These are phyloP conservation scores for Tetrahymena borealis DNA, from an alignment of 73 alveolate genomes.

Conservation along the genomic window DNA sequence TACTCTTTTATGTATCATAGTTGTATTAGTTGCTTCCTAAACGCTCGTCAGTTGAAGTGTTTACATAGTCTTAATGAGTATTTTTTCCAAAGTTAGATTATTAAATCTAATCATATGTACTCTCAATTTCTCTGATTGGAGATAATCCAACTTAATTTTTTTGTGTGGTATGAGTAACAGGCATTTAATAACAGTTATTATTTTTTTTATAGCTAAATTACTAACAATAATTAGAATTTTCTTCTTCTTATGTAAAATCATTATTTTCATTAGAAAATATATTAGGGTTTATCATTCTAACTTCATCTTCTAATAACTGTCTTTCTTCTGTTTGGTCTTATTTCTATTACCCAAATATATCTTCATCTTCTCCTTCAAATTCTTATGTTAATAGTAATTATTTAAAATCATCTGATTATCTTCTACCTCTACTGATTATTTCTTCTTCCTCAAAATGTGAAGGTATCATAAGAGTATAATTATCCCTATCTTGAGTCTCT, in stretches of 20 bases:
- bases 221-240: background rate
- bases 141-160: background rate
- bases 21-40: background rate
- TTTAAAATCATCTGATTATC: background rate
- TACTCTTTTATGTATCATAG: background rate
- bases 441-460: background rate
- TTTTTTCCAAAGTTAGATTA: background rate
- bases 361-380: background rate
- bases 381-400: background rate
- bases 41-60: background rate
- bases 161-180: background rate
- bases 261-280: background rate
- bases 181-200: background rate
- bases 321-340: background rate
- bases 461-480: background rate
- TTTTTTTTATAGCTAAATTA: background rate
- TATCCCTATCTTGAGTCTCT: background rate
- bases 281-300: background rate
- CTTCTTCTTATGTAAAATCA: background rate
- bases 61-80: background rate
- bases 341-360: background rate
- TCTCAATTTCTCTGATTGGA: background rate
- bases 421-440: background rate
- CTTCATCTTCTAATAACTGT: background rate
- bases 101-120: background rate